Evolutionary conservation across 2,329 filamentous ascomycete genomes (phyloP).

Genomic region (Colletotrichum tabaci): DNA sequence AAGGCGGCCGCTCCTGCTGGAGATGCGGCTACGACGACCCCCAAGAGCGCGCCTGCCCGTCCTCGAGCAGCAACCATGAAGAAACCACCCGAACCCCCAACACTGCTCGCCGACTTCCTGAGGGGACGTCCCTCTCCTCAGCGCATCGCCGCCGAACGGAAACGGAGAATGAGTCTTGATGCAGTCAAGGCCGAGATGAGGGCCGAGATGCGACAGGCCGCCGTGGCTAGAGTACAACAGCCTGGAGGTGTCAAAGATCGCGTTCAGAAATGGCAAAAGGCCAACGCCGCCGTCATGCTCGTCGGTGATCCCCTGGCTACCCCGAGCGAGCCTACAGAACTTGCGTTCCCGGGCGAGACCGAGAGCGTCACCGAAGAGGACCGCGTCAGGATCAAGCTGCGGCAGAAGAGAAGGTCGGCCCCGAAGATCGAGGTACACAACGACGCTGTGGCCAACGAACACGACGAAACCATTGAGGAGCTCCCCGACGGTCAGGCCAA

Average conservation of each 20-base stretch:
- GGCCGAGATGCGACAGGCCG: constrained; percentile 70
- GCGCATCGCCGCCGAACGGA: constrained; percentile 66
- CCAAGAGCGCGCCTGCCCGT: constrained; percentile 61
- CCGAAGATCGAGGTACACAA: constrained; percentile 51
- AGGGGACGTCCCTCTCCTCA: constrained; percentile 70
- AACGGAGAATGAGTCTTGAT: constrained; percentile 67
- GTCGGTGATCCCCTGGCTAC: constrained; percentile 66
- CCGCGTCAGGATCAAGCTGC: constrained; percentile 69
- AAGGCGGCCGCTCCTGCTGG: constrained; percentile 19
- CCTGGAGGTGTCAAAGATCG: constrained; percentile 82
- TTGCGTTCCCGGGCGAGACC: constrained; percentile 73
- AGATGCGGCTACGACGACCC: constrained; percentile 46
- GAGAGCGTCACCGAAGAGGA: constrained; percentile 75
- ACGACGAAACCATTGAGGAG: constrained; percentile 45
- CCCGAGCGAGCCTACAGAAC: constrained; percentile 72
- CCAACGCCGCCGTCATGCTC: constrained; percentile 77
- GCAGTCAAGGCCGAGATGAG: constrained; percentile 67
- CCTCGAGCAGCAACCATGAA: constrained; percentile 57
- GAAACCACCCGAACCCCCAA: constrained; percentile 58
- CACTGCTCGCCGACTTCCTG: constrained; percentile 70
- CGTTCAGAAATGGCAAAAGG: constrained; percentile 88
- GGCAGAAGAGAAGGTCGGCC: constrained; percentile 59
- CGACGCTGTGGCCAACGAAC: constrained; percentile 48
- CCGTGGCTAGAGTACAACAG: constrained; percentile 72
- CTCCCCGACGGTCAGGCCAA: constrained; percentile 55